Evolutionary conservation across 78 protist species (phyloP), one percentile per base, ranked within the genome.

Genomic region (Dictyostelium brefeldianum): DNA sequence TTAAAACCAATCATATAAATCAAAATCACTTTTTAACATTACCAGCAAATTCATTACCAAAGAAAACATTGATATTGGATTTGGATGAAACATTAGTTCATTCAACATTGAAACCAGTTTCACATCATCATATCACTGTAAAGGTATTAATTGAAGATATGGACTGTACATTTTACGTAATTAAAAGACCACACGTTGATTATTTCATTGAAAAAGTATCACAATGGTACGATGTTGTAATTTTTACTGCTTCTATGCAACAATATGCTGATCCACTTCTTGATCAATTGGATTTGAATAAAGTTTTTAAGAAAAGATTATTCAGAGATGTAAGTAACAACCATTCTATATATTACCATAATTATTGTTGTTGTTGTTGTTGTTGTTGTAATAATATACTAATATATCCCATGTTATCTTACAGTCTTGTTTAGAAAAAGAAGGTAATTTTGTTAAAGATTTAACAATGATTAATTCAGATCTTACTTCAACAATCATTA

Each of bases 61-160:
- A 78, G 75, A 97, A 97, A 96, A 94, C 92, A 9, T 85, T 97
- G 48, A 89, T 97, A 18, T 80, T 97, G n/a, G 98, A 97, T 67
- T 78, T 97, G 5, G 98, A 97, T 71, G 98, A 97, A 75, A 97
- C 98, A 0, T 83, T 97, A 7, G 89, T 97, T 18, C 98, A 97
- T 83, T 91, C 97, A 29, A 90, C 97, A 1, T 64, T 89, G 18
- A 80, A 65, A 59, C 95, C 95, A 43, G 79, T 91, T 11, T 51
- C 12, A 5, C 85, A 81, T 59, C 90, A 81, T 57, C 89, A 94
- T n/a, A 17, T 89, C 3, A 69, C 83, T 18, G 85, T 94, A 5
- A 82, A 94, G 10, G 96, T 94, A 18, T 41, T 78, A n/a, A 89
- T 89, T 67, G 96, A 89, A 29, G 74, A 75, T 15, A 59, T 82